A percentile compares a stretch with the other conserved stretches of the same genome.
phyloP scores from a whole-genome alignment of 345 rosid genomes.

The Salix viminalis region DNA sequence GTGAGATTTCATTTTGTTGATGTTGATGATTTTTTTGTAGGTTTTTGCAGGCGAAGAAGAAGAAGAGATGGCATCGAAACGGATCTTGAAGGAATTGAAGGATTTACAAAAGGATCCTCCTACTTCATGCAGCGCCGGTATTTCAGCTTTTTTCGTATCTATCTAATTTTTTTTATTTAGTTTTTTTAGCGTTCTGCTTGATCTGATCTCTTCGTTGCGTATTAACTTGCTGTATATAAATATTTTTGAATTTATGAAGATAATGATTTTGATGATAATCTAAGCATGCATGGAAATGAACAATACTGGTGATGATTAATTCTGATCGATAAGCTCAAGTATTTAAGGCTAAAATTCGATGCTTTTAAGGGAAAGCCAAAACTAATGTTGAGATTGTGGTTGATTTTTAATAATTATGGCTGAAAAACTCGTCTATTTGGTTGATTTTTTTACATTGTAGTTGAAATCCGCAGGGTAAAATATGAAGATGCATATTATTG shows the following conservation, averaged over 20 bases:
- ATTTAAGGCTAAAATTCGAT: not conserved
- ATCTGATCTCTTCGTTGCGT: not conserved
- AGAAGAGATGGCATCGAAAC: conserved; percentile 22
- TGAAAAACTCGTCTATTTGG: not conserved
- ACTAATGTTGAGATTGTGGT: not conserved
- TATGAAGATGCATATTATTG: too few relatives aligned
- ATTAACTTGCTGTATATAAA: not conserved
- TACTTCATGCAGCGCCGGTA: conserved; percentile 29
- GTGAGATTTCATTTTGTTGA: not conserved
- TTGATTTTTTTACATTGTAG: not conserved
- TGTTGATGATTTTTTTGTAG: not conserved
- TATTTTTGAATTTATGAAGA: not conserved
- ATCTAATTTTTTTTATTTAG: not conserved
- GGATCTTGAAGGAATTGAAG: conserved; percentile 29
- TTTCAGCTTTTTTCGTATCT: not conserved
- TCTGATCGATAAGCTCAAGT: not conserved
- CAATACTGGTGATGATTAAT: not conserved
- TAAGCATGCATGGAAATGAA: not conserved
- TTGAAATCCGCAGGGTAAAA: not conserved
- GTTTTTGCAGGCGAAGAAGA: not conserved
- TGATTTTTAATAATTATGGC: not conserved
- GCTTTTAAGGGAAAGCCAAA: not conserved
- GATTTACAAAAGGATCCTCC: conserved; percentile 33
- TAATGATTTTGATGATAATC: not conserved
- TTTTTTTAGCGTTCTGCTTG: not conserved